Percentiles rank a stretch among this genome's conserved stretches.
phyloP scores from a whole-genome alignment of 192 early-diverging fungal genomes.

The Backusella tarrabulga region DNA sequence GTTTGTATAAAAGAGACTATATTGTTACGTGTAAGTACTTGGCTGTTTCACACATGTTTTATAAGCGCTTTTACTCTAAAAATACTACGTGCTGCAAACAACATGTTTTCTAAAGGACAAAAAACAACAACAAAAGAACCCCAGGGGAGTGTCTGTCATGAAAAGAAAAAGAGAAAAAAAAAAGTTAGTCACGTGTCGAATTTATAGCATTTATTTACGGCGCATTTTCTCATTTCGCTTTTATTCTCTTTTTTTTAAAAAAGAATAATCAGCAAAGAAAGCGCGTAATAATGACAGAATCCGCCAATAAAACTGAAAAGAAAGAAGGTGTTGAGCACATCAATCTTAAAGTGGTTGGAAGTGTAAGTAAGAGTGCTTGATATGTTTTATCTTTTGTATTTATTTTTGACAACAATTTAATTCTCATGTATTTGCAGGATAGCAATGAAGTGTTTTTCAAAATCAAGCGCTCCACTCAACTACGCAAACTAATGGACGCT shows the following conservation, averaged over 20 bases:
- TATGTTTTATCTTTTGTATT: background rate
- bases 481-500: slow-evolving; percentile 93
- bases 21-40: background rate
- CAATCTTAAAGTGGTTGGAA: slow-evolving; percentile 88
- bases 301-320: slow-evolving; percentile 30
- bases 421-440: slow-evolving; percentile 47
- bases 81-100: background rate
- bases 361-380: slow-evolving; percentile 56
- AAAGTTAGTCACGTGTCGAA: background rate
- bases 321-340: slow-evolving; percentile 72
- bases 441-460: slow-evolving; percentile 88
- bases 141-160: background rate
- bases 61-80: background rate
- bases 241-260: background rate
- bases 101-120: background rate
- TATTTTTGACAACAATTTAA: background rate
- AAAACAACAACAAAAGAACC: background rate
- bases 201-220: background rate
- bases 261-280: background rate
- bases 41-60: background rate
- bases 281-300: slow-evolving; percentile 31
- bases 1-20: background rate
- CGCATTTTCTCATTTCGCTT: background rate
- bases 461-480: slow-evolving; percentile 90
- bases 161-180: background rate